Percentiles rank a stretch among this genome's conserved stretches.
Conservation (phyloP, 441 rosid species). For the Croton setiger region DNA sequence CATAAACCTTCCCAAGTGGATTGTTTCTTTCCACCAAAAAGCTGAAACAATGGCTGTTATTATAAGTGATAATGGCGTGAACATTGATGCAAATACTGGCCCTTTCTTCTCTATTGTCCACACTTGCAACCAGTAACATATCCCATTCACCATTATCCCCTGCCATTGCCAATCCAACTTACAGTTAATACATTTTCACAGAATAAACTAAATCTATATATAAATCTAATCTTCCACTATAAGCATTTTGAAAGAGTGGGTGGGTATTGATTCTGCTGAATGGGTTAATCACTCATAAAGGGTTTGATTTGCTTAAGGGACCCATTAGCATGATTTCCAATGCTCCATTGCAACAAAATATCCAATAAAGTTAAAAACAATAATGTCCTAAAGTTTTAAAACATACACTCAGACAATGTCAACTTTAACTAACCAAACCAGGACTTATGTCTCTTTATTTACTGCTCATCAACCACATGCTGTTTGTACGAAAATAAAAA, state of each 20-base stretch:
- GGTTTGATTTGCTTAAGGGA: not conserved
- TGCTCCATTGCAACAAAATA: not conserved
- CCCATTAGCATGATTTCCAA: not conserved
- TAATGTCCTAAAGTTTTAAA: too few relatives aligned
- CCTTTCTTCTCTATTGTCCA: conserved; percentile 61
- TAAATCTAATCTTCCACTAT: not conserved
- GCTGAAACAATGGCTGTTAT: conserved; percentile 61
- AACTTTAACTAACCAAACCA: not conserved
- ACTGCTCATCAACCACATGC: too few relatives aligned
- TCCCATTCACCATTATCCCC: conserved; percentile 51
- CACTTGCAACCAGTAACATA: conserved; percentile 56
- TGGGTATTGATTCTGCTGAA: too few relatives aligned
- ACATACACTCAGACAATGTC: not conserved
- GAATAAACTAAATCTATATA: not conserved
- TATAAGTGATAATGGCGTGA: conserved; percentile 77
- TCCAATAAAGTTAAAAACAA: not conserved
- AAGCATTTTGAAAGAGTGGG: not conserved
- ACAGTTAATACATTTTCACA: too few relatives aligned
- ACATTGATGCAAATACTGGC: conserved; percentile 70
- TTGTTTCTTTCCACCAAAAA: conserved; percentile 59
- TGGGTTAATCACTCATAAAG: not conserved
- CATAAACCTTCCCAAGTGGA: conserved; percentile 62
- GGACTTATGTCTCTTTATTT: not conserved
- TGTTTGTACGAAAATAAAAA: too few relatives aligned
- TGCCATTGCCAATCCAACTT: too few relatives aligned